Percentiles rank a stretch among this genome's conserved stretches.
phyloP scores from a whole-genome alignment of 1,284 basidiomycete genomes.

The Sporisorium exsertum region DNA sequence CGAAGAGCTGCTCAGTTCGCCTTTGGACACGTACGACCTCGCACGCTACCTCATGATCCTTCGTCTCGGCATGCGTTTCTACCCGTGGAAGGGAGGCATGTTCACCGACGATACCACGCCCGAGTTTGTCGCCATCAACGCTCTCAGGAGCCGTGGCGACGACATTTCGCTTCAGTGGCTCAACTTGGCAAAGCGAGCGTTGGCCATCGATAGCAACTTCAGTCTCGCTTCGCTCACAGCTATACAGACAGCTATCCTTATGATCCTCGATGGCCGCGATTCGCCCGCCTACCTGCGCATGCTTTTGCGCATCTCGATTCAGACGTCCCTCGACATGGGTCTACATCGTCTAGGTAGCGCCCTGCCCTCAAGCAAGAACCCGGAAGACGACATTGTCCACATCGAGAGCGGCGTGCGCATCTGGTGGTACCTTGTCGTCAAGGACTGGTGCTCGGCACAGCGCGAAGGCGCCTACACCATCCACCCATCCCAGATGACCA shows the following conservation, averaged over 20 bases:
- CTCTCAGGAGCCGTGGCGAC: constrained; percentile 47
- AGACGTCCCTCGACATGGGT: constrained; percentile 57
- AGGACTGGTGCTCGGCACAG: constrained; percentile 59
- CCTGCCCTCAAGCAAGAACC: constrained; percentile 23
- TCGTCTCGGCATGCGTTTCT: constrained; percentile 57
- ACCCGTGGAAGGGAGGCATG: constrained; percentile 43
- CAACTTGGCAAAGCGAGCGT: constrained; percentile 39
- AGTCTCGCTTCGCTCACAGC: constrained; percentile 42
- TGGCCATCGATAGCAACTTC: constrained; percentile 46
- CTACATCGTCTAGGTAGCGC: constrained; percentile 55
- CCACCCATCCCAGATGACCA: constrained; percentile 57
- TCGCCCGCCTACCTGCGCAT: constrained; percentile 38
- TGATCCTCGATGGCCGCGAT: constrained; percentile 55
- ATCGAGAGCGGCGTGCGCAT: constrained; percentile 55
- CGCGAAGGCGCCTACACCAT: constrained; percentile 56
- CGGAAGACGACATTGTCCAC: constrained; percentile 38
- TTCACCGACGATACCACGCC: constrained; percentile 33
- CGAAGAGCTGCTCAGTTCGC: constrained; percentile 43
- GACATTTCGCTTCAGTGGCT: constrained; percentile 49
- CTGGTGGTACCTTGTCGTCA: constrained; percentile 59
- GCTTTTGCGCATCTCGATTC: constrained; percentile 54
- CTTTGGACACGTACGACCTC: constrained; percentile 49
- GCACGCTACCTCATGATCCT: constrained; percentile 53
- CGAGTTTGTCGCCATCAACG: constrained; percentile 48
- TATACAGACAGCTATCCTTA: constrained; percentile 54